Base-by-base conservation (phyloP, 1,284 basidiomycete genomes). In the Cutaneotrichosporon spelunceum region DNA sequence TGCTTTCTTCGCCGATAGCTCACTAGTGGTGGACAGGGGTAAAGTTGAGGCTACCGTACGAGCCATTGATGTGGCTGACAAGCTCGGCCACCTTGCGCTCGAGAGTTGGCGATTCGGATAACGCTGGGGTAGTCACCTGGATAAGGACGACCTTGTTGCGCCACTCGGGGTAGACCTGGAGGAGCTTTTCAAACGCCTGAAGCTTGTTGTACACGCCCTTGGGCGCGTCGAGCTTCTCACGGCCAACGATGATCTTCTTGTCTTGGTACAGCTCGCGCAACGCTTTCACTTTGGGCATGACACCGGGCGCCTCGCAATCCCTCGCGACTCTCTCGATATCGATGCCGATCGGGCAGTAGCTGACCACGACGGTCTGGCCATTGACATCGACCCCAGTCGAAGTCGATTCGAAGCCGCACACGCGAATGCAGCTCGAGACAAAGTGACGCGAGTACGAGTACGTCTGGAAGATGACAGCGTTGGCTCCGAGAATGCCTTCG, bases 21-120 rank as follows among this genome's bases (percentile, higher is more conserved):
- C 59, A 92, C 90, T 98, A 99, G 76, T 99, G 96, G 76, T 99
- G 95, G n/a, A 98, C 91, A 11, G 96, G 95, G 66, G 94, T 92
- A 75, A 98, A 99, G 80, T 96, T 93, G 50, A 99, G 81, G 64
- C 87, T 89, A 42, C 95, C 96, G 75, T 93, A 98, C 72, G 93
- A 88, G 67, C 93, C 93, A 72, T 99, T 99, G 81, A 99, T 98
- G 71, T 93, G 91, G 45, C 91, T 89, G 61, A 99, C 95, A 29
- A 98, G 82, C 80, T 99, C 93, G 53, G 91, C 93, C 9, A 98
- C 88, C 81, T 93, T 89, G 27, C 92, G 84, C 80, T 97, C 95
- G 56, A 99, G 84, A 78, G 93, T 93, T 21, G 93, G 91, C 50
- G 90, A 93, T 77, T 98, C 94, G 23, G 90, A 90, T 63, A 96